phyloP scores from a whole-genome alignment of 2,329 filamentous ascomycete genomes.

The Penicillium crustosum region DNA sequence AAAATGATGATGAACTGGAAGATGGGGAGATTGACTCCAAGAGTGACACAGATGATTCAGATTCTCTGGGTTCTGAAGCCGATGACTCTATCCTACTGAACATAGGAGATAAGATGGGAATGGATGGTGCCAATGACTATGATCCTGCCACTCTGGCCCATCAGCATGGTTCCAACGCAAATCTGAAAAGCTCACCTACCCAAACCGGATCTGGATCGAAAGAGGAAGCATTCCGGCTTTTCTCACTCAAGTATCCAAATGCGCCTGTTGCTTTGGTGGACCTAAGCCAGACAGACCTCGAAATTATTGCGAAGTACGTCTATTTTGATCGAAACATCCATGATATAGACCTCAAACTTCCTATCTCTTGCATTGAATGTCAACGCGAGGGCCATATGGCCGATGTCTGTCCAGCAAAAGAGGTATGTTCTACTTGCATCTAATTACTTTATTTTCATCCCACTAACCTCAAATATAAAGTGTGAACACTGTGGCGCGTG shows the following conservation, averaged over 20 bases:
- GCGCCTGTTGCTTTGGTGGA: conserved; percentile 39
- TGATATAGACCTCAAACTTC: conserved; percentile 42
- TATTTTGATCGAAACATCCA: conserved; percentile 42
- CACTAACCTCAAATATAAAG: conserved; percentile 19
- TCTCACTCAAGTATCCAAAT: conserved; percentile 36
- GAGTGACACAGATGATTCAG: conserved; percentile 34
- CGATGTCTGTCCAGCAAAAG: conserved; percentile 44
- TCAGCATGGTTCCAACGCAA: not conserved
- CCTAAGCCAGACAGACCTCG: conserved; percentile 40
- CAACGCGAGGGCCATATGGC: conserved; percentile 45
- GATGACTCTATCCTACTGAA: conserved; percentile 48
- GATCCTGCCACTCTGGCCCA: conserved; percentile 23
- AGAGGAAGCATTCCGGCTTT: conserved; percentile 36
- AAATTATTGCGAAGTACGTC: conserved; percentile 41
- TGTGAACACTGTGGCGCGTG: conserved; percentile 47
- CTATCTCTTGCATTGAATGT: conserved; percentile 46
- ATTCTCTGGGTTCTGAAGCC: conserved; percentile 36
- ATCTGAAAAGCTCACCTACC: conserved; percentile 3
- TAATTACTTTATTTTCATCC: not conserved
- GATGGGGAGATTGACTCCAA: conserved; percentile 33
- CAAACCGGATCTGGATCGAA: conserved; percentile 26
- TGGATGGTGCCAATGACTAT: conserved; percentile 20
- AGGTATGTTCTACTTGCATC: conserved; percentile 30
- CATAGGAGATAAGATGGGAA: conserved; percentile 30
- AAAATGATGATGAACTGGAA: conserved; percentile 19